Base-by-base conservation (phyloP, 108 stramenopile genomes). In the Conticribra weissflogii region DNA sequence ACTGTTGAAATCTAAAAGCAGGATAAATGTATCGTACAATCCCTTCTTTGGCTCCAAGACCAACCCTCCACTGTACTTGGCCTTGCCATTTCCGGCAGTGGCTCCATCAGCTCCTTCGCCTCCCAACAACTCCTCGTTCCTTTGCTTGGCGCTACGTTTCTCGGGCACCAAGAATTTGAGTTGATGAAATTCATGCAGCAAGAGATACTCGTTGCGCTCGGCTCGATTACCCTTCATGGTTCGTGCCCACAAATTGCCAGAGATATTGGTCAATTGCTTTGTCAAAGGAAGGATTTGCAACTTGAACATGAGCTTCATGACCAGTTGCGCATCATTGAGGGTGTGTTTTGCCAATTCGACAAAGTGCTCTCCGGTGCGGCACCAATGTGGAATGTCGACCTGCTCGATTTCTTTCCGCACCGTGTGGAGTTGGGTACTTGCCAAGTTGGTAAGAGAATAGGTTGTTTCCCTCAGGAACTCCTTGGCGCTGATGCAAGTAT, bases 21-120 rank as follows among this genome's bases (percentile, higher is more conserved):
- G 91, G 72, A 99, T 98, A 83, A 95, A 98, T 30, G 96, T 89
- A 85, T 99, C 99, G 76, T 99, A 99, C 33, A 98, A 81, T 50
- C 99, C 99, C 74, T 92, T 96, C 91, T 99, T 99, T n/a, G 99
- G 99, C 71, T 99, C 99, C 61, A 99, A 78, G 45, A 99, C 99
- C 46, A 99, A 85, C 32, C 99, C 99, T 59, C 99, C 99, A 27
- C 89, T 83, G 83, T 98, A 99, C 70, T 93, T 94, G 70, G 98
- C 92, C 83, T 97, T 97, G 25, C 56, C 33, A 59, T 83, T 64
- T 4, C 68, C 69, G 12, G 30, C 59, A 21, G 59, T 47, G 2
- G 59, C 61, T 17, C 45, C 49, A 27, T 64, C 67, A 9, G 36
- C 12, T 41, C n/a, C n/a, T n/a, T 76, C 77, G 0, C 60, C 72